phyloP scores from a whole-genome alignment of 2,329 filamentous ascomycete species.

The Aureobasidium sp. region DNA sequence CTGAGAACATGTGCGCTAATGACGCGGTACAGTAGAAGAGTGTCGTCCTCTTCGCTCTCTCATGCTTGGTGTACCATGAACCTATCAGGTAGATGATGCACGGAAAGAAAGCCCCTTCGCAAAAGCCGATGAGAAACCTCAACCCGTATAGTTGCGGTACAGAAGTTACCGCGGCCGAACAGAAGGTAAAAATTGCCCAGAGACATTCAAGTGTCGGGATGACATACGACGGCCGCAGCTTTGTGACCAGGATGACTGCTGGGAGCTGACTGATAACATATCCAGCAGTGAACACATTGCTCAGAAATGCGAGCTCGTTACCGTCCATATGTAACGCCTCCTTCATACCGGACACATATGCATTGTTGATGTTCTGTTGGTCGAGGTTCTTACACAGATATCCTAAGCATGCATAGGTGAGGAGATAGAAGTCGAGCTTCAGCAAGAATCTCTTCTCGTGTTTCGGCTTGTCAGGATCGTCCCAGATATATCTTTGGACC shows the following conservation, averaged over 20 bases:
- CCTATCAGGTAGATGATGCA: constrained; percentile 22
- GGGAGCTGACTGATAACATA: constrained; percentile 59
- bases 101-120: constrained; percentile 27
- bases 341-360: constrained; percentile 61
- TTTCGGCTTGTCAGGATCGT: constrained; percentile 16
- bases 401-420: constrained; percentile 61
- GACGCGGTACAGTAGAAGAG: constrained; percentile 59
- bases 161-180: constrained; percentile 57
- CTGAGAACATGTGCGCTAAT: constrained; percentile 65
- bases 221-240: constrained; percentile 52
- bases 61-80: constrained; percentile 25
- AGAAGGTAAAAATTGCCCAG: constrained; percentile 66
- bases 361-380: constrained; percentile 63
- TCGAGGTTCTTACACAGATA: constrained; percentile 65
- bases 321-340: constrained; percentile 58
- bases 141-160: constrained; percentile 37
- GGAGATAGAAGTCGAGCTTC: constrained; percentile 63
- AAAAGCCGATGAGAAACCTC: constrained; percentile 25
- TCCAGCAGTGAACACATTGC: constrained; percentile 59
- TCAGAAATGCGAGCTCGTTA: constrained; percentile 62
- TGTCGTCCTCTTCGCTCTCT: constrained; percentile 48
- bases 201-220: constrained; percentile 58
- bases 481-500: constrained; percentile 18
- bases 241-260: constrained; percentile 56
- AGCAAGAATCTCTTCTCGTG: constrained; percentile 47